A percentile compares a stretch with the other conserved stretches of the same genome.
Conservation (phyloP, 192 early-diverging fungal species). For the Podila verticillata region DNA sequence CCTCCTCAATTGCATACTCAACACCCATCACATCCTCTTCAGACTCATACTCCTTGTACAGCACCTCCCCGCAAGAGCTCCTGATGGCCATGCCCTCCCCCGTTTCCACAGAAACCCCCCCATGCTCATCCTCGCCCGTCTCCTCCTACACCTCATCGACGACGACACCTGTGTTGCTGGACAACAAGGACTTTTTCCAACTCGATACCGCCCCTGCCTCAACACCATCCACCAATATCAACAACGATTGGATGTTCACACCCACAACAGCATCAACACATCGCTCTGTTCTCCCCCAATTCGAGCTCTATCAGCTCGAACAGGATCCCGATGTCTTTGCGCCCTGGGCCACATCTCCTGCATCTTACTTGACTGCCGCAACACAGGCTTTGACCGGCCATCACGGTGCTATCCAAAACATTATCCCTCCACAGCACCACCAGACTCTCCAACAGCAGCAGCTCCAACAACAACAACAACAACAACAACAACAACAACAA, state of each 20-base stretch:
- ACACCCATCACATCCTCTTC: neutral
- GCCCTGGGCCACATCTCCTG: slow-evolving; percentile 7
- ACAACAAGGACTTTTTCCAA: slow-evolving; percentile 17
- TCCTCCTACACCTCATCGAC: neutral
- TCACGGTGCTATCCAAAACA: slow-evolving; percentile 9
- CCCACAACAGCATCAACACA: neutral
- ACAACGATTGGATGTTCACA: slow-evolving; percentile 6
- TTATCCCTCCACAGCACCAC: slow-evolving; percentile 8
- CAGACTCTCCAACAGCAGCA: neutral
- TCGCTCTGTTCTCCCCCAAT: neutral
- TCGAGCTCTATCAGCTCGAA: slow-evolving; percentile 15
- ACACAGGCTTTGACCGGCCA: slow-evolving; percentile 17
- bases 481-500: neutral
- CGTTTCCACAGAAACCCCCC: neutral
- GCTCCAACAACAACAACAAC: neutral
- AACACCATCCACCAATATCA: neutral
- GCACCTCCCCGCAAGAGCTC: slow-evolving; percentile 16
- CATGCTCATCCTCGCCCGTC: neutral
- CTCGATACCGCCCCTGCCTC: neutral
- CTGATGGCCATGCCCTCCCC: neutral
- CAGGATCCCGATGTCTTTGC: slow-evolving; percentile 29
- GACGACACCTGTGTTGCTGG: slow-evolving; percentile 20
- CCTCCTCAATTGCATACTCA: neutral
- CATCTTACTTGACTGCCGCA: slow-evolving; percentile 31
- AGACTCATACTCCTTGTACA: slow-evolving; percentile 13